A percentile compares a stretch with the other conserved stretches of the same genome.
These are phyloP conservation scores for Paraphaeosphaeria minitans DNA, from an alignment of 2,329 filamentous ascomycete genomes.

Conservation along the genomic window DNA sequence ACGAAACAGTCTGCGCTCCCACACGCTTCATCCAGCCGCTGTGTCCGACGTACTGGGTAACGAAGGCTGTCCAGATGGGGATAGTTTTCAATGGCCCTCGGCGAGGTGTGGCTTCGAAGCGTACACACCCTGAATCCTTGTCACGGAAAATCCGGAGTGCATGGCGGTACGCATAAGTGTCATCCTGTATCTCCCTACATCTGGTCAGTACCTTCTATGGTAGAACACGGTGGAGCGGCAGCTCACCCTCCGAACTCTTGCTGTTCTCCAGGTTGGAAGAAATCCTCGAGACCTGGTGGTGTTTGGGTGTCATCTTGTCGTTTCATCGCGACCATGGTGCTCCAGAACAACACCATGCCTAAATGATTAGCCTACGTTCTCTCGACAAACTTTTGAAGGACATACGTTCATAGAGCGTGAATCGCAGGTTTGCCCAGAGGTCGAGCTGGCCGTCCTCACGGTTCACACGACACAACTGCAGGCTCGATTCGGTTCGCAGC, in stretches of 20 bases:
- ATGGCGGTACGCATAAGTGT: constrained; percentile 52
- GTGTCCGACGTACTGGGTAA: constrained; percentile 51
- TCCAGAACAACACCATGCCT: constrained; percentile 64
- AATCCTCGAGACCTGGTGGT: constrained; percentile 52
- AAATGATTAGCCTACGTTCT: constrained; percentile 19
- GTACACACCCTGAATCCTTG: constrained; percentile 55
- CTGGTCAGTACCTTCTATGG: constrained; percentile 15
- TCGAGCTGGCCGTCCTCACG: constrained; percentile 50
- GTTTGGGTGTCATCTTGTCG: constrained; percentile 56
- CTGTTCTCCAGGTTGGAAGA: constrained; percentile 53
- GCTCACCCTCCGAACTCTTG: constrained; percentile 57
- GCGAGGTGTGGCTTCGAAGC: constrained; percentile 62
- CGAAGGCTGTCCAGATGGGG: constrained; percentile 63
- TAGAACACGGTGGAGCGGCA: not conserved
- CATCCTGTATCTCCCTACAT: constrained; percentile 58
- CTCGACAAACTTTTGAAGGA: not conserved
- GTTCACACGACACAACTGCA: constrained; percentile 49
- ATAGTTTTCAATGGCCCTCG: constrained; percentile 59
- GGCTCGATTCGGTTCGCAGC: constrained; percentile 47
- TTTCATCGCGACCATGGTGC: constrained; percentile 62
- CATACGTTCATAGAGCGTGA: constrained; percentile 60
- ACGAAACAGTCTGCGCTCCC: constrained; percentile 50
- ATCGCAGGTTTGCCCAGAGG: constrained; percentile 61
- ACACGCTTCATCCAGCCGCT: constrained; percentile 55
- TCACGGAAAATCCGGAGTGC: constrained; percentile 62